Base-by-base conservation (phyloP, 257 asterid species). In the Cruciata laevipes region DNA sequence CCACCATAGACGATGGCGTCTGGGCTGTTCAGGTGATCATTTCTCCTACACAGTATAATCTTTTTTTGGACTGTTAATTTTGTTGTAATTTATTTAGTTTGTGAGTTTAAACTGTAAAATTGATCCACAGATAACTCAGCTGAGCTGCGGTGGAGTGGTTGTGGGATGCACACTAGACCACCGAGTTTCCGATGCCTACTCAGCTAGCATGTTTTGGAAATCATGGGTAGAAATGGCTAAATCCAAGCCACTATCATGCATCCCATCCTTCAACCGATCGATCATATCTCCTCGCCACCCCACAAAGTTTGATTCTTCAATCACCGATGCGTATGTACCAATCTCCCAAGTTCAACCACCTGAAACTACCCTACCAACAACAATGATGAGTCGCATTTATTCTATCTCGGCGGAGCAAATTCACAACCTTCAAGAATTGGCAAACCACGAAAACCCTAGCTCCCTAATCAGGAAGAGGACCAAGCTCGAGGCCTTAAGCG, bases 101-200 rank as follows among this genome's bases (percentile, higher is more conserved):
- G n/a, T n/a, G n/a, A n/a, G n/a, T n/a, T n/a, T n/a, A n/a, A 37
- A 37, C 12, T 35, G 6, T n/a, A n/a, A n/a, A n/a, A n/a, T n/a
- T n/a, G n/a, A n/a, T n/a, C n/a, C n/a, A n/a, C 61, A 90, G 96
- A 90, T 59, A 5, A 90, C 95, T 0, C 74, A 81, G 24, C 79
- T 88, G 2, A 77, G 71, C 59, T 74, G 89, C 17, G 96, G 95
- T 6, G 96, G 90, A 74, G 1, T 81, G 18, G 86, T 90, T 71
- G 84, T 90, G 67, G 87, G 83, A 27, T 80, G 86, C 81, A 75
- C 87, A 5, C 83, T 85, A 51, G 76, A 85, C 35, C 96, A 90
- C 72, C 88, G 84, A 75, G 83, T 86, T 21, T 86, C 87, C 1
- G 95, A 90, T 69, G 97, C 90, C 60, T 81, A 88, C 80, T 86